Evolutionary conservation across 2,329 filamentous ascomycete species (phyloP), one percentile per base, ranked within the genome.

Genomic region (Exophiala viscosa): DNA sequence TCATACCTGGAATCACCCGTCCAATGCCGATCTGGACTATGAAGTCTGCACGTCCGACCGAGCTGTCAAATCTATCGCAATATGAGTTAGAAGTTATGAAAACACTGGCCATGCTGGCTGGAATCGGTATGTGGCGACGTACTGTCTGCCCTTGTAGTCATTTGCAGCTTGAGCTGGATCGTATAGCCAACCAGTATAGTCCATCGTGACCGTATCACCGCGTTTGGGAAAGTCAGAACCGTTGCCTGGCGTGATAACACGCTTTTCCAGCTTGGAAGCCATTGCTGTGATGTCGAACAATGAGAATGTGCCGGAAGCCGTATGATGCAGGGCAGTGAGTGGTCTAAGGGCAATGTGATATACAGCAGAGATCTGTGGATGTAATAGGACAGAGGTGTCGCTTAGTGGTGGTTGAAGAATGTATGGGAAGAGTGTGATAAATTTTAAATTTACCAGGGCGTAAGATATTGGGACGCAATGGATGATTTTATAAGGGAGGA

Each of bases 141-240:
- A 95, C 90, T 90, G 68, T 20, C 70, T 73, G 65, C 91, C 91
- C 79, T 59, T 59, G 50, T 46, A 54, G 3, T 49, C 46, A 11
- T 55, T 18, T 18, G 17, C 28, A 36, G 56, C 42, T 69, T 82
- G 73, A 59, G 66, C 73, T 17, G 75, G 66, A 66, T 95, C 85
- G 73, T 86, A 87, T 59, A 97, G 79, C 74, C 78, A 96, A 65
- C 93, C 93, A 38, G 87, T 93, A 80, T 97, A 97, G 74, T 93
- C 83, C 67, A 97, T 95, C 66, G 81, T 82, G 66, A 97, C 88
- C 20, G 74, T 82, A 69, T 96, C 84, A 61, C 88, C 87, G 13
- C 67, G 65, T 60, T 73, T 67, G 52, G 92, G 88, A 60, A 72
- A 76, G 64, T 83, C 69, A 52, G 78, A 77, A 52, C 76, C 75